phyloP scores from a whole-genome alignment of 176 grass and related monocot species.

The maize (Zea mays) region DNA sequence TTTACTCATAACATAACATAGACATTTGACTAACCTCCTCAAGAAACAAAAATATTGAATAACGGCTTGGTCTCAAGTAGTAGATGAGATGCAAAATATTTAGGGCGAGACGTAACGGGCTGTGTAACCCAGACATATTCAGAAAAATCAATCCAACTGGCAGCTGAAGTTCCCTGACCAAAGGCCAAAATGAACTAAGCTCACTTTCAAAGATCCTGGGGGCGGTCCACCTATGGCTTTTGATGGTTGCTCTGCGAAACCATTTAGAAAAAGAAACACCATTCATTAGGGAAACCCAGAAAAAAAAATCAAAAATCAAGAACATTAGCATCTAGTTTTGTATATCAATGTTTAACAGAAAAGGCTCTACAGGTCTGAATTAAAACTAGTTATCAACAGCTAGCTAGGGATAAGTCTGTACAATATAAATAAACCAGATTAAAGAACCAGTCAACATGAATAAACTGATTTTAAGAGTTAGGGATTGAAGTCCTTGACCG shows the following conservation, averaged over 20 bases:
- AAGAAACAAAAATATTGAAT: slow-evolving; percentile 83
- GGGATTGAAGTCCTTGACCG: slow-evolving; percentile 2
- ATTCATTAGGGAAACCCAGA: slow-evolving; percentile 19
- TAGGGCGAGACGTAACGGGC: slow-evolving; percentile 61
- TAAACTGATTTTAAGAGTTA: slow-evolving; percentile 1
- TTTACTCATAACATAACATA: slow-evolving; percentile 6
- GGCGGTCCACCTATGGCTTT: slow-evolving; percentile 2
- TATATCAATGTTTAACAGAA: slow-evolving; percentile 10
- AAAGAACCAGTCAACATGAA: not conserved
- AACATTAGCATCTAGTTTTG: not conserved
- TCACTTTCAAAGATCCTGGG: slow-evolving; percentile 42
- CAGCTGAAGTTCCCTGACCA: slow-evolving; percentile 70
- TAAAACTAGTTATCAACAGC: not conserved
- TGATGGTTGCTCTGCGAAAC: slow-evolving; percentile 21
- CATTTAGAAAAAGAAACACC: slow-evolving; percentile 12
- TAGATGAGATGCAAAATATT: slow-evolving; percentile 78
- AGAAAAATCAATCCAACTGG: slow-evolving; percentile 65
- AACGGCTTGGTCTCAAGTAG: slow-evolving; percentile 64
- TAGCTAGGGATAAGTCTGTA: not conserved
- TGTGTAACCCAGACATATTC: slow-evolving; percentile 60
- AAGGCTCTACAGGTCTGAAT: not conserved
- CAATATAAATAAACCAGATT: slow-evolving; percentile 24
- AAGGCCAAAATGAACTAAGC: slow-evolving; percentile 45
- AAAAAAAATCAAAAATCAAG: not conserved
- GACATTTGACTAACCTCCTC: slow-evolving; percentile 65